Evolutionary conservation across 2,329 filamentous ascomycete species (phyloP).

Genomic region (Penicillium sp.): DNA sequence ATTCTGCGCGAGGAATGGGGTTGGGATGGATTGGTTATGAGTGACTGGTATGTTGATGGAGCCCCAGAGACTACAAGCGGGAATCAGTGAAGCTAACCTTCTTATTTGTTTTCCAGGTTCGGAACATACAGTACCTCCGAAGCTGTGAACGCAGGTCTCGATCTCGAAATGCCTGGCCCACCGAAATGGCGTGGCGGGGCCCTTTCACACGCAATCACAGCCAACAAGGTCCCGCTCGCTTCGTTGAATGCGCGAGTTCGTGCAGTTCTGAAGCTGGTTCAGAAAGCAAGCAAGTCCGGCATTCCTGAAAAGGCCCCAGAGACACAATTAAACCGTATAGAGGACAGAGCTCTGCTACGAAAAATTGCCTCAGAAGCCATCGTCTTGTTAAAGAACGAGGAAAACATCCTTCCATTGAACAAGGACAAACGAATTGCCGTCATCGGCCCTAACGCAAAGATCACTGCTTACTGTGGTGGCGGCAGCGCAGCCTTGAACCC

Average conservation of each 20-base stretch:
- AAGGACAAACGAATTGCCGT: slow-evolving; percentile 47
- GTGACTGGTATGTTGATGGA: slow-evolving; percentile 39
- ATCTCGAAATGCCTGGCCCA: slow-evolving; percentile 48
- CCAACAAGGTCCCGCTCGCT: slow-evolving; percentile 55
- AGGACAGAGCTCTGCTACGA: slow-evolving; percentile 63
- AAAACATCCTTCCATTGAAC: slow-evolving; percentile 58
- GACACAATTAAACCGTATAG: slow-evolving; percentile 54
- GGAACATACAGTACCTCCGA: slow-evolving; percentile 44
- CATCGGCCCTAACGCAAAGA: slow-evolving; percentile 54
- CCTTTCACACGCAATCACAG: slow-evolving; percentile 43
- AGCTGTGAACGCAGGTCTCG: slow-evolving; percentile 42
- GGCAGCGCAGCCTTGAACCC: slow-evolving; percentile 58
- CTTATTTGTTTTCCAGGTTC: slow-evolving; percentile 27
- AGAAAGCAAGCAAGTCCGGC: slow-evolving; percentile 53
- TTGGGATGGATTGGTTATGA: slow-evolving; percentile 47
- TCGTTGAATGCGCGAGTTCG: slow-evolving; percentile 57
- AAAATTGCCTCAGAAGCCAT: slow-evolving; percentile 65
- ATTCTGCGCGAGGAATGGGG: slow-evolving; percentile 46
- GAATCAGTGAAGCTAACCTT: background rate
- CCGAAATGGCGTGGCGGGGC: slow-evolving; percentile 37
- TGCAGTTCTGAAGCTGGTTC: slow-evolving; percentile 57
- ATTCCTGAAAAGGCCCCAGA: slow-evolving; percentile 57
- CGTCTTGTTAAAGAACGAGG: slow-evolving; percentile 71
- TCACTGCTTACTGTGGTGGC: slow-evolving; percentile 55
- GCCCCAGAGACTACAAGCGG: background rate